These are phyloP conservation scores for Ophiosphaerella korrae DNA, from an alignment of 2,329 filamentous ascomycete genomes.

Conservation along the genomic window DNA sequence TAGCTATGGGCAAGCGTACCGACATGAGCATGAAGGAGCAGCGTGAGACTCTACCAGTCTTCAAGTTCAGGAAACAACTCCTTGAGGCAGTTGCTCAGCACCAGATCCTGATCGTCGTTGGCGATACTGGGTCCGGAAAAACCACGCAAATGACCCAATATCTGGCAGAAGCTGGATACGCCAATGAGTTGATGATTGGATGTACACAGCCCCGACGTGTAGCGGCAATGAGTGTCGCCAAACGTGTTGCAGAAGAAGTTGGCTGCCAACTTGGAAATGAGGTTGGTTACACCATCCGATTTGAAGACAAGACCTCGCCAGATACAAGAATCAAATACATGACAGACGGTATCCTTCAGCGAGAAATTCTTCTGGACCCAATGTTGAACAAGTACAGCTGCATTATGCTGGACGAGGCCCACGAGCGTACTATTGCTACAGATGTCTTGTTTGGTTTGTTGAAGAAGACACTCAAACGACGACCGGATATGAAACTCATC, in stretches of 20 bases:
- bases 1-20: constrained; percentile 83
- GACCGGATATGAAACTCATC: constrained; percentile 93
- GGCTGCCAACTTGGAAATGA: constrained; percentile 91
- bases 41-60: constrained; percentile 86
- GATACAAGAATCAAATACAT: constrained; percentile 98
- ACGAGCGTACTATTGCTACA: constrained; percentile 95
- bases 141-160: constrained; percentile 97
- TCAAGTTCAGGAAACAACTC: constrained; percentile 82
- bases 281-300: constrained; percentile 98
- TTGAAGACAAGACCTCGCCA: constrained; percentile 89
- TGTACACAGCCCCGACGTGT: constrained; percentile 98
- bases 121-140: constrained; percentile 96
- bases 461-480: constrained; percentile 82
- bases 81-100: constrained; percentile 86
- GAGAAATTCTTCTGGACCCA: constrained; percentile 96
- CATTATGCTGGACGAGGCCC: constrained; percentile 97
- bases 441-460: constrained; percentile 97
- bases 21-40: constrained; percentile 94
- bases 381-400: constrained; percentile 91
- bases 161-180: constrained; percentile 88
- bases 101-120: constrained; percentile 92
- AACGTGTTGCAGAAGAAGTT: constrained; percentile 96
- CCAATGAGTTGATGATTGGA: constrained; percentile 85
- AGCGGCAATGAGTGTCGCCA: constrained; percentile 96
- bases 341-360: constrained; percentile 98